phyloP scores from a whole-genome alignment of 257 asterid species.

The Solanum ossicruentum region DNA sequence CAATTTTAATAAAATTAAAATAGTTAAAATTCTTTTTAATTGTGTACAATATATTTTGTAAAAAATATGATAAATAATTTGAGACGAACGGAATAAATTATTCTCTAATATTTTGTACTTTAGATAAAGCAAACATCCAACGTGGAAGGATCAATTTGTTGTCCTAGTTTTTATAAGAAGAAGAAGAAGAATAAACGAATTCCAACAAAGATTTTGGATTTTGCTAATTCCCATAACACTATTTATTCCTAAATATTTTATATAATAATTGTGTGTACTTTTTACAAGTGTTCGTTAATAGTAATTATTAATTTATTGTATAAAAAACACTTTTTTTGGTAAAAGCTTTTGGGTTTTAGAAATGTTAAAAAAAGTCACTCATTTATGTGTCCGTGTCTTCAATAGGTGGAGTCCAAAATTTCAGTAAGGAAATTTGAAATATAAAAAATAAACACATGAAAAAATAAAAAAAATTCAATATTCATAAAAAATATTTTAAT shows the following conservation, averaged over 20 bases:
- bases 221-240: conserved; percentile 11
- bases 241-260: background rate
- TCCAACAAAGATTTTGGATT: conserved; percentile 37
- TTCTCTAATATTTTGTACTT: background rate
- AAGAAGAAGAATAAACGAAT: conserved; percentile 24
- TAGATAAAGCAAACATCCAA: background rate
- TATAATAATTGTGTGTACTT: background rate
- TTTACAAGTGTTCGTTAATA: background rate
- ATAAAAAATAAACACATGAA: no score
- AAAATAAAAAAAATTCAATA: no score
- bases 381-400: background rate
- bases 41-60: background rate
- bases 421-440: no score
- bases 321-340: background rate
- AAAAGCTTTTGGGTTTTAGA: background rate
- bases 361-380: background rate
- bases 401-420: no score
- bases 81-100: background rate
- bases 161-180: background rate
- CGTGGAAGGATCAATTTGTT: conserved; percentile 37
- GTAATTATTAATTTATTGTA: background rate
- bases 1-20: no score
- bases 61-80: background rate
- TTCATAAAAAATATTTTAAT: no score
- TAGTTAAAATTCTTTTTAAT: no score